Evolutionary conservation across 129 eudicot species (phyloP), one percentile per base, ranked within the genome.

Genomic region (Chrysanthemum lavandulifolium): DNA sequence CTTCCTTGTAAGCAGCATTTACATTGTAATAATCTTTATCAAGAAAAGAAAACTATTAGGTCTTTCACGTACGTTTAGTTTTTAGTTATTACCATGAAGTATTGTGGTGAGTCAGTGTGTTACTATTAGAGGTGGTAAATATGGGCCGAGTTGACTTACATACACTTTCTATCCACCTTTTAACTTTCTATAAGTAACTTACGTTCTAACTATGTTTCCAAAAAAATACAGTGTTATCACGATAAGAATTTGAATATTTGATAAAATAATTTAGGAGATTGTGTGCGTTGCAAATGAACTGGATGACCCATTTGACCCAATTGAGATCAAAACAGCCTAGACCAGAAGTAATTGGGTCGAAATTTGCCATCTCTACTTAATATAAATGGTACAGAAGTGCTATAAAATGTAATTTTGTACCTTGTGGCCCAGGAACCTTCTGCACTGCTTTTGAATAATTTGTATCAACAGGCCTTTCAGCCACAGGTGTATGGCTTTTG

Each of bases 401-500:
- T 36, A 36, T 36, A 7, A 36, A 36, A 36, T 36, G 53, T n/a
- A 29, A 49, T 73, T 49, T 5, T 45, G 48, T 86, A 95, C 99
- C 96, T 86, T 85, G 85, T 45, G 92, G 13, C n/a, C 74, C 3
- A 18, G 86, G 81, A 50, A 68, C 73, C 66, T 59, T 80, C 33
- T 86, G 81, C 16, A 50, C 82, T 10, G 80, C 68, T 79, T 78
- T 93, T 13, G 71, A 71, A 87, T 86, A 84, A 81, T 74, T 52
- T 64, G 81, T 18, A 78, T 83, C 86, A 51, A 87, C 80, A 14
- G 79, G 45, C 80, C 76, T 90, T 68, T 85, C 96, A 58, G 86
- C 83, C 78, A 72, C 58, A 5, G 85, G 91, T 18, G 67, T 67
- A 10, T 48, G 48, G 40, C 76, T 70, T 53, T 67, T 55, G 47